Conservation (phyloP, 2,329 filamentous ascomycete species). For the Penicillium sp. region DNA sequence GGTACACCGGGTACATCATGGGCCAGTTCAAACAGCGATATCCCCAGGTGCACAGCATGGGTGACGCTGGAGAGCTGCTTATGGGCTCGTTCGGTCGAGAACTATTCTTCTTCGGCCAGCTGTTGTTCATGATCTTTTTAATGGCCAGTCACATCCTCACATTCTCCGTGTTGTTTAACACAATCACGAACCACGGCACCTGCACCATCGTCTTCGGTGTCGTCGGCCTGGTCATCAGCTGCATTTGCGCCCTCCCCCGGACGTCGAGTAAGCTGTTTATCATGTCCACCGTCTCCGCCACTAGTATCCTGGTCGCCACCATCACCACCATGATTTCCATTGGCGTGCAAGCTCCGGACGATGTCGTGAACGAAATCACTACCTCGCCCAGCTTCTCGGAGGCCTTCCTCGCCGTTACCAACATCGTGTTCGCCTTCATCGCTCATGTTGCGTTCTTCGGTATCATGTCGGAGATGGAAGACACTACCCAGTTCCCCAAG, state of each 20-base stretch:
- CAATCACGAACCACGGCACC: slow-evolving; percentile 57
- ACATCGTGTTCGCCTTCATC: slow-evolving; percentile 67
- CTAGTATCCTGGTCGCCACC: slow-evolving; percentile 61
- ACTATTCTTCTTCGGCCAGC: slow-evolving; percentile 59
- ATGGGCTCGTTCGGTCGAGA: slow-evolving; percentile 60
- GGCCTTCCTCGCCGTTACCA: slow-evolving; percentile 51
- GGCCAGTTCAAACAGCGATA: slow-evolving; percentile 56
- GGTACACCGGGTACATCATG: slow-evolving; percentile 58
- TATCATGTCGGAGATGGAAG: slow-evolving; percentile 62
- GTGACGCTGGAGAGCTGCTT: slow-evolving; percentile 63
- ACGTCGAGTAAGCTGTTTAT: slow-evolving; percentile 60
- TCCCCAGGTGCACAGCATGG: slow-evolving; percentile 62
- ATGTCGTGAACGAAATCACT: slow-evolving; percentile 34
- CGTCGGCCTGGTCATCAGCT: slow-evolving; percentile 56
- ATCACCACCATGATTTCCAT: slow-evolving; percentile 64
- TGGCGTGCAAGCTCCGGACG: slow-evolving; percentile 49
- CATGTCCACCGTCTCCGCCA: slow-evolving; percentile 61
- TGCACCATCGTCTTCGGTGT: slow-evolving; percentile 63
- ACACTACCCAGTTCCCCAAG: slow-evolving; percentile 58
- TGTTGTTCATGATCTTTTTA: slow-evolving; percentile 64
- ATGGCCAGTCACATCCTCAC: slow-evolving; percentile 67
- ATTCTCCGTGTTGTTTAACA: slow-evolving; percentile 65
- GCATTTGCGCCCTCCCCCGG: slow-evolving; percentile 58
- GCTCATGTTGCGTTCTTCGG: slow-evolving; percentile 65
- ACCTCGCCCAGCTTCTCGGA: slow-evolving; percentile 48